Evolutionary conservation across 106 monocot genomes (phyloP), one percentile per base, ranked within the genome.

Genomic region (Dendrobium officinale): DNA sequence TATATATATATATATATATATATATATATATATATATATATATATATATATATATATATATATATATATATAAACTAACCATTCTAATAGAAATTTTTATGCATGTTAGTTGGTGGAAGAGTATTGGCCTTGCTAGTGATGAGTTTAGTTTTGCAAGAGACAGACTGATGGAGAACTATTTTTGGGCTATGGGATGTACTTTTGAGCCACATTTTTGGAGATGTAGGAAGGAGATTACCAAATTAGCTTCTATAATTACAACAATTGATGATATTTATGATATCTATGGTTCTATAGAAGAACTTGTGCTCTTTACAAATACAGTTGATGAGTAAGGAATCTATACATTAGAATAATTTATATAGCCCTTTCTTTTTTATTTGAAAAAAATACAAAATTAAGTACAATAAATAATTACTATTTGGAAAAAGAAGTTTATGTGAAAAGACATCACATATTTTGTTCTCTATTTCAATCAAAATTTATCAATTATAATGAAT

Each of bases 61-160:
- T 27, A 27, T 27, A 27, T 27, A 27, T 27, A 27, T 27, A 27
- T 27, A 27, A n/a, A n/a, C n/a, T n/a, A n/a, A n/a, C 27, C 27
- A 27, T 27, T 27, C 27, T 27, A 27, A 27, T 61, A 3, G 8
- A n/a, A 22, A 61, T 22, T 61, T 67, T 80, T 67, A 2, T 77
- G 26, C 9, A 45, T 24, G 15, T 44, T 78, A 88, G 88, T 56
- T 88, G 88, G 88, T 88, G 85, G 88, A 78, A 5, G 42, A 61
- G 77, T 16, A 20, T 82, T 4, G 83, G 78, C 17, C 59, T 88
- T 24, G 79, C 17, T 33, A 10, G 47, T 13, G 83, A 82, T 73
- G 78, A 77, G 17, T 11, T 85, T 66, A 79, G 77, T 49, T 88
- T 85, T 70, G 83, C 83, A 20, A 88, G 88, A 74, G 85, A 85